phyloP scores from a whole-genome alignment of 1,284 basidiomycete genomes.

The Mycena citricolor region DNA sequence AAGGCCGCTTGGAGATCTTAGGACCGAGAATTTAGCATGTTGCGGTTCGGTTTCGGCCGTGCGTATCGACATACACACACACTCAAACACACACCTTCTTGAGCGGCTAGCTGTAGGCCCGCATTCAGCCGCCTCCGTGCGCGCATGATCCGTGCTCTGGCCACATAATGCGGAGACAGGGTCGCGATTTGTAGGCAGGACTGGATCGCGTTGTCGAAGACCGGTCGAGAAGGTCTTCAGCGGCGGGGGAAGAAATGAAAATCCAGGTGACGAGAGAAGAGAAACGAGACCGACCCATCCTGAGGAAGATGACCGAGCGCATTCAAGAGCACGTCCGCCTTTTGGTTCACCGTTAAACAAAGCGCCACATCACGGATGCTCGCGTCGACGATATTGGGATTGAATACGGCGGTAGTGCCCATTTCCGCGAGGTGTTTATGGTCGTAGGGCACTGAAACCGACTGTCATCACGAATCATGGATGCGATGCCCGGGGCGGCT shows the following conservation, averaged over 20 bases:
- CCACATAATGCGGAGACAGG: slow-evolving; percentile 50
- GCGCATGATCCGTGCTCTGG: slow-evolving; percentile 61
- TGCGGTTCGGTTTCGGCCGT: too few species aligned
- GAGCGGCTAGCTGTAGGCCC: slow-evolving; percentile 58
- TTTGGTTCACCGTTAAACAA: slow-evolving; percentile 58
- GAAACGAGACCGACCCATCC: slow-evolving; percentile 39
- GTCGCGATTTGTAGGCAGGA: slow-evolving; percentile 61
- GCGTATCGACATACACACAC: not conserved
- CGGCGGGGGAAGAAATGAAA: slow-evolving; percentile 14
- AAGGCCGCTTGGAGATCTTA: slow-evolving; percentile 67
- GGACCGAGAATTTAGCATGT: slow-evolving; percentile 1
- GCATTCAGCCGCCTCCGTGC: slow-evolving; percentile 60
- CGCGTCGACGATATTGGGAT: slow-evolving; percentile 70
- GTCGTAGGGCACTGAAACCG: too few species aligned
- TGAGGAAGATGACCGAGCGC: slow-evolving; percentile 53
- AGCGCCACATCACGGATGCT: slow-evolving; percentile 64
- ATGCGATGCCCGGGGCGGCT: too few species aligned
- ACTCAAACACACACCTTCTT: slow-evolving; percentile 52
- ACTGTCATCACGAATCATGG: too few species aligned
- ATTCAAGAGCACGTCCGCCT: slow-evolving; percentile 64
- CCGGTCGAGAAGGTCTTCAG: slow-evolving; percentile 51
- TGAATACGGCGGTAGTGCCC: too few species aligned
- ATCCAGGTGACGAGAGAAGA: slow-evolving; percentile 11
- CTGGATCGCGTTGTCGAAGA: slow-evolving; percentile 73
- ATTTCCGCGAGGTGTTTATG: too few species aligned